Evolutionary conservation across 2,329 filamentous ascomycete genomes (phyloP).

Genomic region (Ceratocystis variospora): DNA sequence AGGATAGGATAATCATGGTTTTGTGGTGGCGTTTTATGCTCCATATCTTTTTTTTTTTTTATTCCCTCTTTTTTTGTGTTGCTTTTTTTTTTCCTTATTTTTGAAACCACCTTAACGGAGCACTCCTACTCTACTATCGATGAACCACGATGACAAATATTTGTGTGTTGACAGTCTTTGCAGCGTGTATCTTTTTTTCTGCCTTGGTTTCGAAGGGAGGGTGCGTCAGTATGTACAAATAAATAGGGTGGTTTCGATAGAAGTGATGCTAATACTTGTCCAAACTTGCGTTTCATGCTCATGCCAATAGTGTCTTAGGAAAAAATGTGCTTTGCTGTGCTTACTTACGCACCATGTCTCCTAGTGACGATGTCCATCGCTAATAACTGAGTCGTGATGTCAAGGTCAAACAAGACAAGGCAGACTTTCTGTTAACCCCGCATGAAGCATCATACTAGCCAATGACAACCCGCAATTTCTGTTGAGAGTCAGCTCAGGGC

Average conservation of each 20-base stretch:
- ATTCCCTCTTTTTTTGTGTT: conserved; percentile 10
- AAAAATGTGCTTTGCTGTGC: too few relatives aligned
- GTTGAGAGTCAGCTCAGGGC: too few relatives aligned
- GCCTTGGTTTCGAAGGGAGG: background rate
- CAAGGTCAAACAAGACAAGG: background rate
- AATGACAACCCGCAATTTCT: background rate
- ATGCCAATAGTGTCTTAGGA: too few relatives aligned
- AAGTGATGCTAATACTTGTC: background rate
- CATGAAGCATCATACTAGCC: background rate
- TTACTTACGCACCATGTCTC: too few relatives aligned
- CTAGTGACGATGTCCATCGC: too few relatives aligned
- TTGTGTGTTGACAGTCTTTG: background rate
- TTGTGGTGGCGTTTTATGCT: conserved; percentile 16
- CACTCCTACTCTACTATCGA: background rate
- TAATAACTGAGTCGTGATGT: background rate
- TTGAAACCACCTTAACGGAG: conserved; percentile 14
- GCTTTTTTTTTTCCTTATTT: conserved; percentile 10
- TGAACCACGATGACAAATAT: background rate
- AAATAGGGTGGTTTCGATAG: background rate
- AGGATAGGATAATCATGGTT: conserved; percentile 15
- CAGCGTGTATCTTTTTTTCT: conserved; percentile 2
- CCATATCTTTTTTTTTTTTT: conserved; percentile 15
- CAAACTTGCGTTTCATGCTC: too few relatives aligned
- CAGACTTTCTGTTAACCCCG: background rate
- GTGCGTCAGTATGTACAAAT: background rate